These are phyloP conservation scores for Gonium pectorale DNA, from an alignment of 139 green algal genomes.

Conservation along the genomic window DNA sequence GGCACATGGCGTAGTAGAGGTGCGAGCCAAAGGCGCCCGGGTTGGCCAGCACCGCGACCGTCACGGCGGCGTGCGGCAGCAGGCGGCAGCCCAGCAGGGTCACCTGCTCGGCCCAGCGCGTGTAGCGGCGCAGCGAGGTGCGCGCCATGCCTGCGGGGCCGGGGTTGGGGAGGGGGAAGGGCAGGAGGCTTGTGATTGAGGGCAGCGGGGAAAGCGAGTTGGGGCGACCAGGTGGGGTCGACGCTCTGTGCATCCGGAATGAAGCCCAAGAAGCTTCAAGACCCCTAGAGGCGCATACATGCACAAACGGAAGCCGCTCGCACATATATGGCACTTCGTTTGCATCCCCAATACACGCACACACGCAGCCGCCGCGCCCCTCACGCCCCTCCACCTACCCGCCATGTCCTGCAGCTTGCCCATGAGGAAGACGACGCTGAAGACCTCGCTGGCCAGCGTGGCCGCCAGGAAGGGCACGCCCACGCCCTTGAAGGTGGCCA, in stretches of 20 bases:
- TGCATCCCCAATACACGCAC: no score
- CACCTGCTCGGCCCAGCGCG: slow-evolving; percentile 1
- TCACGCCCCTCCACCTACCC: slow-evolving; percentile 22
- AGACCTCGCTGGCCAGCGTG: slow-evolving; percentile 53
- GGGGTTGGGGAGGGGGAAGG: not conserved
- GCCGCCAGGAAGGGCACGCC: slow-evolving; percentile 56
- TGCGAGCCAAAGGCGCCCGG: slow-evolving; percentile 46
- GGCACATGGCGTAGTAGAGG: slow-evolving; percentile 49
- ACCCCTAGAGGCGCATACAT: no score
- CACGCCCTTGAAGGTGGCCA: slow-evolving; percentile 71
- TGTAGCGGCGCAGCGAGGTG: not conserved
- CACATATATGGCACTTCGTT: no score
- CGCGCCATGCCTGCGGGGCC: not conserved
- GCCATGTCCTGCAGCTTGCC: slow-evolving; percentile 55
- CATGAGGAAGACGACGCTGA: slow-evolving; percentile 45
- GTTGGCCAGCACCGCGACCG: slow-evolving; percentile 25
- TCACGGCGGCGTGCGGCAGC: slow-evolving; percentile 42
- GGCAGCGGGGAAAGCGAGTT: no score
- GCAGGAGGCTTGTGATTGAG: no score
- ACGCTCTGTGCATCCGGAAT: no score
- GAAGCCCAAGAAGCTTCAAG: no score
- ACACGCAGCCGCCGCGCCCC: no score
- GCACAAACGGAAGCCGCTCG: no score
- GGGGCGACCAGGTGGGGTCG: no score
- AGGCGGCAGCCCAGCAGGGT: slow-evolving; percentile 39